phyloP scores from a whole-genome alignment of 352 stramenopile genomes.

The Aphanomyces astaci region DNA sequence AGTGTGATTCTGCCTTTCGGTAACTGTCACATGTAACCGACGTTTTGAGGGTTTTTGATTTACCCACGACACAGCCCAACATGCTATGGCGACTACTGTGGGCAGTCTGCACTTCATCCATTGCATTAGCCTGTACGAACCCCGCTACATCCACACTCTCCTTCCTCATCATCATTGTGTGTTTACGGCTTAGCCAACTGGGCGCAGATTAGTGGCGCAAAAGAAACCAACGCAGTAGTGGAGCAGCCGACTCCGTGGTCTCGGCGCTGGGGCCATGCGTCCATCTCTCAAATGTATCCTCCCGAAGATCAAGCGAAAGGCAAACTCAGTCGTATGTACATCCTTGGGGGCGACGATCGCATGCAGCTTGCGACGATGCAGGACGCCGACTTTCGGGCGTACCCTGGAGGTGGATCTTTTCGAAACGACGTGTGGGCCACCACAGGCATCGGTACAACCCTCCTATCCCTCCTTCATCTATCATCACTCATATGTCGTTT shows the following conservation, averaged over 20 bases:
- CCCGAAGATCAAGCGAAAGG: slow-evolving; percentile 39
- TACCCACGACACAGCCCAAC: too few relatives aligned
- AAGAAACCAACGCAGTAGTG: slow-evolving; percentile 48
- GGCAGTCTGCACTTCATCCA: background rate
- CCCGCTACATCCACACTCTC: background rate
- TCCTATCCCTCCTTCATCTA: background rate
- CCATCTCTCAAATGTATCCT: slow-evolving; percentile 42
- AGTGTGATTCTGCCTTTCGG: background rate
- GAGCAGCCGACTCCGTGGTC: slow-evolving; percentile 50
- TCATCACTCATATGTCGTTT: background rate
- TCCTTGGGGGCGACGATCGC: slow-evolving; percentile 60
- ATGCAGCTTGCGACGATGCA: slow-evolving; percentile 44
- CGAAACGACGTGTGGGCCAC: slow-evolving; percentile 71
- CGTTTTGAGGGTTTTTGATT: too few relatives aligned
- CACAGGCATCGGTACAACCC: slow-evolving; percentile 35
- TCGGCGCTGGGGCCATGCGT: slow-evolving; percentile 52
- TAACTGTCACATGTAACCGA: too few relatives aligned
- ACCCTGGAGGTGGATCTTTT: slow-evolving; percentile 51
- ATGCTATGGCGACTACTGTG: background rate
- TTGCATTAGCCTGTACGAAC: background rate
- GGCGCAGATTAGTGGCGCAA: slow-evolving; percentile 57
- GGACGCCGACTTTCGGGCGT: slow-evolving; percentile 44
- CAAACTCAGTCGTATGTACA: slow-evolving; percentile 52
- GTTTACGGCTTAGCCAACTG: slow-evolving; percentile 39
- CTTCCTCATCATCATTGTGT: background rate